Conservation (phyloP, 192 early-diverging fungal genomes). For the Rhizophagus sp. region DNA sequence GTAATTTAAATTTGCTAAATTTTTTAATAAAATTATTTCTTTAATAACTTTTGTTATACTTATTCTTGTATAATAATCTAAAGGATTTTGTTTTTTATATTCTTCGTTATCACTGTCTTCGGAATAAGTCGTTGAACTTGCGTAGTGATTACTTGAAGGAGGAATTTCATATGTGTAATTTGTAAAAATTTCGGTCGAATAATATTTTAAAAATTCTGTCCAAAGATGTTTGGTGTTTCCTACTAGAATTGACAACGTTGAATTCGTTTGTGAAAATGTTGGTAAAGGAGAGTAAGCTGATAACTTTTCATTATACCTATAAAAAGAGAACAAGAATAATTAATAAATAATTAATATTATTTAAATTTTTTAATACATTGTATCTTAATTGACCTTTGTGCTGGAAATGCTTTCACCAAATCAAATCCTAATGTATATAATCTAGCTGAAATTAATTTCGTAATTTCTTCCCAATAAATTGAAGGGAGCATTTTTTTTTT, state of each 20-base stretch:
- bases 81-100: conserved; percentile 1
- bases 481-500: background rate
- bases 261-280: background rate
- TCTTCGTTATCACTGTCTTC: background rate
- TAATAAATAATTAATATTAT: background rate
- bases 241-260: conserved; percentile 6
- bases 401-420: conserved; percentile 7
- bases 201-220: background rate
- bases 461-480: conserved; percentile 11
- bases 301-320: background rate
- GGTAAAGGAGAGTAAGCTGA: background rate
- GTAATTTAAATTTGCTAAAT: background rate
- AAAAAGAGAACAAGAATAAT: background rate
- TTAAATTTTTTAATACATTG: background rate
- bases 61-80: background rate
- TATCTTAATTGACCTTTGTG: conserved; percentile 8
- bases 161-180: background rate
- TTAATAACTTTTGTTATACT: background rate
- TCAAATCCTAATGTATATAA: conserved; percentile 18
- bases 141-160: background rate
- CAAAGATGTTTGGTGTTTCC: conserved; percentile 16
- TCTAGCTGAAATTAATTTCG: background rate
- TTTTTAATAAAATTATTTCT: background rate
- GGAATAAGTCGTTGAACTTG: background rate
- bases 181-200: background rate